Evolutionary conservation across 768 basidiomycete genomes (phyloP).

Genomic region (Lentinula raphanica): DNA sequence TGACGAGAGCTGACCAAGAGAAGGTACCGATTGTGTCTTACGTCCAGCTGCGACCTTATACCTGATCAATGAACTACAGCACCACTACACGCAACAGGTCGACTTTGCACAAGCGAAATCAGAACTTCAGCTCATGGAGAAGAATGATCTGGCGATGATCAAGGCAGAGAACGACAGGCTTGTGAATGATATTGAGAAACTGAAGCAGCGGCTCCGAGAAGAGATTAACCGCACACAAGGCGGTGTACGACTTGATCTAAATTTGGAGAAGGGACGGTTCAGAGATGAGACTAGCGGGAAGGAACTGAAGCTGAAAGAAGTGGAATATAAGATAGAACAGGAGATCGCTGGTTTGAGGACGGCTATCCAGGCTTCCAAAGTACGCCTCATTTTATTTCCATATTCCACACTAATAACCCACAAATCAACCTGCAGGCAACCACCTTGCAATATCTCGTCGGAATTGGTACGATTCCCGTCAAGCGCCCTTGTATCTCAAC

Average conservation of each 20-base stretch:
- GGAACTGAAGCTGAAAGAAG: conserved; percentile 95
- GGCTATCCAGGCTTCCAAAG: conserved; percentile 82
- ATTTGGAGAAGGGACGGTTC: conserved; percentile 94
- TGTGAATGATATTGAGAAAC: conserved; percentile 83
- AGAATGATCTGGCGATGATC: conserved; percentile 92
- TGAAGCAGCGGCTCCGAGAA: conserved; percentile 89
- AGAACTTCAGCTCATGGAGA: conserved; percentile 92
- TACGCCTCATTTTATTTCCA: conserved; percentile 18
- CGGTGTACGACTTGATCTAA: conserved; percentile 90
- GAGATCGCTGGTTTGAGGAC: conserved; percentile 87
- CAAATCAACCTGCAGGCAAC: conserved; percentile 49
- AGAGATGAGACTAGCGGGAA: conserved; percentile 88
- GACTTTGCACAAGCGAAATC: conserved; percentile 97
- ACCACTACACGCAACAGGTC: conserved; percentile 92
- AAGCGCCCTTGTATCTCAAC: background rate
- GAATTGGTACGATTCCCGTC: conserved; percentile 59
- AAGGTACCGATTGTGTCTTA: conserved; percentile 53
- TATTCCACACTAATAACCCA: background rate
- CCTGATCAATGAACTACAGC: conserved; percentile 34
- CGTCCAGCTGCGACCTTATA: background rate
- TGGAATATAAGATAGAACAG: conserved; percentile 94
- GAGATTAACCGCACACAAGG: conserved; percentile 90
- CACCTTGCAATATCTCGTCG: conserved; percentile 82
- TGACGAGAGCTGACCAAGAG: conserved; percentile 93
- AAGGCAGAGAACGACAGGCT: conserved; percentile 97